These are phyloP conservation scores for Penicillium coprophilum DNA, from an alignment of 495 filamentous ascomycete species.

Conservation along the genomic window DNA sequence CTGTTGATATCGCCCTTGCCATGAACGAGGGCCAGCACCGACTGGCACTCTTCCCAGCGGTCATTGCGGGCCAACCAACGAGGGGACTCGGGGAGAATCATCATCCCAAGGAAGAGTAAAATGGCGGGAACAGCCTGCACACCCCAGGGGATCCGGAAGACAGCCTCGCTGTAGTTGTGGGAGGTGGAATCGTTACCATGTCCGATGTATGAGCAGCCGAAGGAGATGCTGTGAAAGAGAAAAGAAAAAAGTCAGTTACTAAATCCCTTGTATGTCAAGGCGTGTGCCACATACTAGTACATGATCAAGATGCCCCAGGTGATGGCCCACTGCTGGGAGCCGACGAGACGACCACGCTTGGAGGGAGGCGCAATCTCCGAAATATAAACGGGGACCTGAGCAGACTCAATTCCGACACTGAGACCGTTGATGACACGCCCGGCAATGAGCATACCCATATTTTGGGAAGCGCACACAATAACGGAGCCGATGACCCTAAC, in stretches of 20 bases:
- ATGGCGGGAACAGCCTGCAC: slow-evolving; percentile 73
- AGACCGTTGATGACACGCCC: slow-evolving; percentile 80
- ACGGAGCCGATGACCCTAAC: slow-evolving; percentile 61
- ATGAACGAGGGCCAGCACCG: slow-evolving; percentile 68
- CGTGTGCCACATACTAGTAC: slow-evolving; percentile 52
- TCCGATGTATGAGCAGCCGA: slow-evolving; percentile 67
- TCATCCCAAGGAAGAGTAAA: slow-evolving; percentile 61
- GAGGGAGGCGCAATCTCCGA: slow-evolving; percentile 70
- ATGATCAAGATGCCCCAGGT: slow-evolving; percentile 84
- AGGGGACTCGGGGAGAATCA: slow-evolving; percentile 74
- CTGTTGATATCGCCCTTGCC: slow-evolving; percentile 63
- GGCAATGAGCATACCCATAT: slow-evolving; percentile 71
- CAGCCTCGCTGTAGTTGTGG: slow-evolving; percentile 41
- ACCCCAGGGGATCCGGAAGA: slow-evolving; percentile 77
- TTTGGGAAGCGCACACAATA: slow-evolving; percentile 69
- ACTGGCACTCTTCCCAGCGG: slow-evolving; percentile 69
- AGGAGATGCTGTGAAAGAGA: slow-evolving; percentile 54
- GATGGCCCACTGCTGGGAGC: slow-evolving; percentile 77
- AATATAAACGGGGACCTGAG: slow-evolving; percentile 80
- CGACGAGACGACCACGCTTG: slow-evolving; percentile 71
- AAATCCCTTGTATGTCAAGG: too few species aligned
- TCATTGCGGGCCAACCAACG: slow-evolving; percentile 77
- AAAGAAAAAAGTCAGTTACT: not conserved
- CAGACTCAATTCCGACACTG: slow-evolving; percentile 74
- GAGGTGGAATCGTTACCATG: slow-evolving; percentile 10